phyloP scores from a whole-genome alignment of 768 basidiomycete species.

The Pulveroboletus sp. region DNA sequence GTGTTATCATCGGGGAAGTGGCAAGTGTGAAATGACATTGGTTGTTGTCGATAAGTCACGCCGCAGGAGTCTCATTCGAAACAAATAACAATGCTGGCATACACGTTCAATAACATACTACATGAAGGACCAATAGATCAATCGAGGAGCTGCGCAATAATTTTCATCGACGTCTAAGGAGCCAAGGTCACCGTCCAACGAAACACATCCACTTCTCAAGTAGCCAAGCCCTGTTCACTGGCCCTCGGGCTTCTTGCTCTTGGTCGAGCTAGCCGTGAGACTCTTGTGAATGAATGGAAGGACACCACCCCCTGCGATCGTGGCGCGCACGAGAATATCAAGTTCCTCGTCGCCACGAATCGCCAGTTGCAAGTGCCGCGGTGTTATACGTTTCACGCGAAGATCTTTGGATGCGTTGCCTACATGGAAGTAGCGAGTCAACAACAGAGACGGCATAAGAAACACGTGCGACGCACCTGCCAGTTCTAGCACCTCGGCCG shows the following conservation, averaged over 20 bases:
- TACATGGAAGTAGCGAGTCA: constrained; percentile 24
- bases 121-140: constrained; percentile 10
- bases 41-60: no score
- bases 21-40: no score
- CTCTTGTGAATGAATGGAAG: constrained; percentile 87
- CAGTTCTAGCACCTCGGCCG: constrained; percentile 92
- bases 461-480: constrained; percentile 57
- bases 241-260: constrained; percentile 43
- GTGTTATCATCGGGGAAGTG: no score
- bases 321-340: constrained; percentile 90
- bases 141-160: constrained; percentile 17
- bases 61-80: no score
- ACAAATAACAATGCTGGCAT: constrained; percentile 6
- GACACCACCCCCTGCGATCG: constrained; percentile 88
- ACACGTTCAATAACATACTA: constrained; percentile 11
- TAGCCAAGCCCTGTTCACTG: constrained; percentile 15
- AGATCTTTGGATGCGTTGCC: constrained; percentile 97
- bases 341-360: constrained; percentile 97
- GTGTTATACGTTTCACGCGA: constrained; percentile 95
- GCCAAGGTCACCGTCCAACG: constrained; percentile 5
- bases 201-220: background rate
- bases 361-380: constrained; percentile 91
- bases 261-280: constrained; percentile 51
- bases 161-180: constrained; percentile 1
- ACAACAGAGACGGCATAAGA: background rate